These are phyloP conservation scores for Exophiala spinifera DNA, from an alignment of 2,329 filamentous ascomycete species.

Conservation along the genomic window DNA sequence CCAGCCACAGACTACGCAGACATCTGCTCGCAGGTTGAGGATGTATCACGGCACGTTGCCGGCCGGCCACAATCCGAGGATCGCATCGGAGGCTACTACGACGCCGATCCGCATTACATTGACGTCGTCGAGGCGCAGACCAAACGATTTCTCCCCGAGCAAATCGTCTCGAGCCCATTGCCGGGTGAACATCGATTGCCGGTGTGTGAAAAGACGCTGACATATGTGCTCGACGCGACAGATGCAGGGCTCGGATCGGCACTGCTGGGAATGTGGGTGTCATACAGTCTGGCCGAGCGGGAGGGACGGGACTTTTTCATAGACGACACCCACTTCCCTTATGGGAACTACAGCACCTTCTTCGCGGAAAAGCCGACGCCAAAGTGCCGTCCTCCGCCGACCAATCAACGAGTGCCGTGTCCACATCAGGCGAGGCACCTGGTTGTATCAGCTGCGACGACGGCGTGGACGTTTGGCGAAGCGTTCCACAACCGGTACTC, in stretches of 20 bases:
- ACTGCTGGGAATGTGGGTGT: conserved; percentile 77
- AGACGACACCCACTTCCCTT: conserved; percentile 79
- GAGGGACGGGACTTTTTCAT: conserved; percentile 78
- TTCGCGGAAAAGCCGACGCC: conserved; percentile 62
- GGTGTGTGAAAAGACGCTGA: conserved; percentile 69
- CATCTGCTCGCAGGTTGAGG: conserved; percentile 65
- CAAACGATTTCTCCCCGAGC: conserved; percentile 57
- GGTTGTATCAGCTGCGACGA: conserved; percentile 68
- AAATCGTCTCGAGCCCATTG: conserved; percentile 12
- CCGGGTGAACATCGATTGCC: conserved; percentile 33
- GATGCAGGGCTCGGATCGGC: conserved; percentile 75
- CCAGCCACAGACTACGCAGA: conserved; percentile 63
- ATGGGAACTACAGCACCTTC: conserved; percentile 70
- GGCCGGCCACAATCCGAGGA: conserved; percentile 53
- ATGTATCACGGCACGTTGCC: conserved; percentile 59
- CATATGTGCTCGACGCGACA: conserved; percentile 69
- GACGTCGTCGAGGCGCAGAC: conserved; percentile 70
- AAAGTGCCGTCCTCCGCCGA: conserved; percentile 67
- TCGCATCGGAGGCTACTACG: conserved; percentile 54
- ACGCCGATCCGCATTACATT: conserved; percentile 66
- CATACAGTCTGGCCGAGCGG: conserved; percentile 73
- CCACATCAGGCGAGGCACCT: conserved; percentile 73
- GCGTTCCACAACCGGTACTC: conserved; percentile 55
- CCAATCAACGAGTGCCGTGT: conserved; percentile 74
- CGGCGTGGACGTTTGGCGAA: conserved; percentile 61